Conservation (phyloP, 2,329 filamentous ascomycete genomes). For the Xylariaceae sp. region DNA sequence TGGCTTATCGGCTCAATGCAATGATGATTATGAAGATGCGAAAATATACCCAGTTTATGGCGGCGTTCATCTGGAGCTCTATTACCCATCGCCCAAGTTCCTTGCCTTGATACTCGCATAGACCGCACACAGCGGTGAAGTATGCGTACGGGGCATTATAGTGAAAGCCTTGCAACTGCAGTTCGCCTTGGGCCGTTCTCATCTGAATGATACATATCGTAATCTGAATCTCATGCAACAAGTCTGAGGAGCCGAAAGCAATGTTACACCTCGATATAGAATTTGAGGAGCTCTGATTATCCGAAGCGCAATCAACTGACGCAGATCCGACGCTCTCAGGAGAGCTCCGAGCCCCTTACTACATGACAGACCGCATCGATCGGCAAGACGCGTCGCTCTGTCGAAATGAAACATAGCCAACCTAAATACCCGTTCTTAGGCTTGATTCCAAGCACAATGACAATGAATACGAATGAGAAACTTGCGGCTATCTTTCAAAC, state of each 20-base stretch:
- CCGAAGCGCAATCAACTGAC: background rate
- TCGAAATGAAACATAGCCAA: slow-evolving; percentile 56
- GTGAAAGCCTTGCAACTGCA: slow-evolving; percentile 58
- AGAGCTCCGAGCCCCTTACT: slow-evolving; percentile 45
- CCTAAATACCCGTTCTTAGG: slow-evolving; percentile 40
- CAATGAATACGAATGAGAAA: background rate
- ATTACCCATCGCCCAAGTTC: slow-evolving; percentile 51
- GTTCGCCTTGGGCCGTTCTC: slow-evolving; percentile 32
- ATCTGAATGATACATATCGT: no score
- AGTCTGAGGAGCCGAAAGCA: no score
- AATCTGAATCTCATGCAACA: no score
- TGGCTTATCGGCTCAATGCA: slow-evolving; percentile 28
- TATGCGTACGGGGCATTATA: slow-evolving; percentile 62
- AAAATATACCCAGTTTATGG: slow-evolving; percentile 42
- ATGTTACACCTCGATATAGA: no score
- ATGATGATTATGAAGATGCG: slow-evolving; percentile 39
- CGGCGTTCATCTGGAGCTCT: slow-evolving; percentile 44
- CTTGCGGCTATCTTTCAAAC: no score
- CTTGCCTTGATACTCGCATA: slow-evolving; percentile 43
- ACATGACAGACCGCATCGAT: slow-evolving; percentile 49
- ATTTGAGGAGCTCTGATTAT: no score
- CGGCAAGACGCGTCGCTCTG: slow-evolving; percentile 52
- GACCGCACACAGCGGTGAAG: slow-evolving; percentile 50
- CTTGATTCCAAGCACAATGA: slow-evolving; percentile 20
- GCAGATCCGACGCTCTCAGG: no score